Evolutionary conservation across 2,329 filamentous ascomycete genomes (phyloP).

Genomic region (Drechslerella coelobrocha): DNA sequence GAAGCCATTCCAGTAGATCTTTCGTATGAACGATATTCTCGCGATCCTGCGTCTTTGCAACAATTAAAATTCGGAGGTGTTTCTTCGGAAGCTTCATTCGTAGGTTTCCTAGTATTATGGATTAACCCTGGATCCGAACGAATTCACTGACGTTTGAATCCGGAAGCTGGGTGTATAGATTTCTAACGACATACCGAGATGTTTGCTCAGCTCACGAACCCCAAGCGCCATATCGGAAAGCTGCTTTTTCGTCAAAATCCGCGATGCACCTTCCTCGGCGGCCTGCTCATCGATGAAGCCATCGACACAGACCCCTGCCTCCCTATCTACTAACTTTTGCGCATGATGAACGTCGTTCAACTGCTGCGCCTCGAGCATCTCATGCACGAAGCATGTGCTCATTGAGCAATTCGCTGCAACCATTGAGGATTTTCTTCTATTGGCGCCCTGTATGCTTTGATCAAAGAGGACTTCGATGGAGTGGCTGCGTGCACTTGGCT

Average conservation of each 20-base stretch:
- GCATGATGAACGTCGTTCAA: conserved; percentile 57
- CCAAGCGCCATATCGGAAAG: conserved; percentile 97
- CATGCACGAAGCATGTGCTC: conserved; percentile 70
- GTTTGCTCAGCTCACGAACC: conserved; percentile 86
- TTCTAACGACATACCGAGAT: conserved; percentile 67
- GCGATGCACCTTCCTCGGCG: conserved; percentile 64
- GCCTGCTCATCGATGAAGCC: conserved; percentile 54
- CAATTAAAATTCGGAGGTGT: conserved; percentile 81
- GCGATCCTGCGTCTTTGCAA: conserved; percentile 91
- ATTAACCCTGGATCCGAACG: not conserved
- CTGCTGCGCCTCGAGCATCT: conserved; percentile 68
- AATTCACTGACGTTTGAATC: not conserved
- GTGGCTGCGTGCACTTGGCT: conserved; percentile 27
- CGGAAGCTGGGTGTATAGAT: not conserved
- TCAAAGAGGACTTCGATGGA: conserved; percentile 67
- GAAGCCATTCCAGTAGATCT: conserved; percentile 79
- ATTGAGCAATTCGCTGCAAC: conserved; percentile 62
- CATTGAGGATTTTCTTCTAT: conserved; percentile 72
- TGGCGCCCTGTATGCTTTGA: conserved; percentile 62
- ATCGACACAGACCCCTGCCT: conserved; percentile 38
- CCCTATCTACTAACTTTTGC: conserved; percentile 56
- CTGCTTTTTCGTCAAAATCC: conserved; percentile 93
- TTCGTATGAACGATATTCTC: conserved; percentile 78
- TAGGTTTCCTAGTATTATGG: conserved; percentile 55
- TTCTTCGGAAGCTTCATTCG: conserved; percentile 77